Percentiles rank a stretch among this genome's conserved stretches.
Evolutionary conservation across 2,329 filamentous ascomycete species (phyloP).

Genomic region (Curvularia hawaiiensis): DNA sequence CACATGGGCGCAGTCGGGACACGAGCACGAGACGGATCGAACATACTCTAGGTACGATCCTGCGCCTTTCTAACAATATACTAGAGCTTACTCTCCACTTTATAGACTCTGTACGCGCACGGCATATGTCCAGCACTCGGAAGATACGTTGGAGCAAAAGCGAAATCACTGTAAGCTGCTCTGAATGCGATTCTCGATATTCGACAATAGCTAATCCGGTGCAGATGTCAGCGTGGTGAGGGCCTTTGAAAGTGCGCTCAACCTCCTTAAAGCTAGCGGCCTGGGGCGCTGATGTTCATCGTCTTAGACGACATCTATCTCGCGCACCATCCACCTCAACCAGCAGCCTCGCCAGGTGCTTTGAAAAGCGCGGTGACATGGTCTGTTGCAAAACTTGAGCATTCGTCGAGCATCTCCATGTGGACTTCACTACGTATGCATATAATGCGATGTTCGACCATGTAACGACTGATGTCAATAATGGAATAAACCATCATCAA

Average conservation of each 20-base stretch:
- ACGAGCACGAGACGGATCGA: constrained; percentile 74
- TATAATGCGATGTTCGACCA: constrained; percentile 23
- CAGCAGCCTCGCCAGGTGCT: not conserved
- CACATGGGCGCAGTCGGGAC: constrained; percentile 76
- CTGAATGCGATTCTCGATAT: not conserved
- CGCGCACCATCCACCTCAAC: constrained; percentile 15
- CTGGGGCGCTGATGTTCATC: constrained; percentile 35
- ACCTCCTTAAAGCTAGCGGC: constrained; percentile 45
- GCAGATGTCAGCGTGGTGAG: constrained; percentile 53
- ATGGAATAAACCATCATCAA: not conserved
- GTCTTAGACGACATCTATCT: constrained; percentile 33
- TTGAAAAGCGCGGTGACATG: not conserved
- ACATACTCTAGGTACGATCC: constrained; percentile 71
- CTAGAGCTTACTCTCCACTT: constrained; percentile 1
- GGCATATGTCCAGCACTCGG: constrained; percentile 74
- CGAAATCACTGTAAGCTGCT: constrained; percentile 76
- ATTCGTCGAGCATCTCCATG: not conserved
- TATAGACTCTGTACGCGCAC: constrained; percentile 79
- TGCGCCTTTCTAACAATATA: not conserved
- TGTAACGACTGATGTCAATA: constrained; percentile 14
- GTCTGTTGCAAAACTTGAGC: not conserved
- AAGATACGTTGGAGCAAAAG: constrained; percentile 72
- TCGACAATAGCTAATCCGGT: not conserved
- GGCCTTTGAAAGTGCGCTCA: constrained; percentile 57
- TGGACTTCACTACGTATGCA: constrained; percentile 16